phyloP scores from a whole-genome alignment of 345 rosid genomes.

The Camelina hispida region DNA sequence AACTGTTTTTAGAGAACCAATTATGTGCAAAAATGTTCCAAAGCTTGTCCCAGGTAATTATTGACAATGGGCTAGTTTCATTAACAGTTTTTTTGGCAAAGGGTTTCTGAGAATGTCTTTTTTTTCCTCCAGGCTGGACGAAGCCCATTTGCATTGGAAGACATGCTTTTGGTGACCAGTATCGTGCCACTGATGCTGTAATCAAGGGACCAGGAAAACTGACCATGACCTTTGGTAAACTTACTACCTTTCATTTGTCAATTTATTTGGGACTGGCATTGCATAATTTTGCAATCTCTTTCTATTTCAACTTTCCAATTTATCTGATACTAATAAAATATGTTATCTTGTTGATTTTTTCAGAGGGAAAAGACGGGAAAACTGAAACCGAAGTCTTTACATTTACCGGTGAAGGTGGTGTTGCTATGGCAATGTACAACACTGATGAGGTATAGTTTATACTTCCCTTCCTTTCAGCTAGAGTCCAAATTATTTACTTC shows the following conservation, averaged over 20 bases:
- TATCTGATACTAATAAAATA: neutral
- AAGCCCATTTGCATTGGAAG: slow-evolving; percentile 99
- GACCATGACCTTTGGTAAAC: slow-evolving; percentile 81
- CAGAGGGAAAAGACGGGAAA: slow-evolving; percentile 79
- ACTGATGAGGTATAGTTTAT: slow-evolving; percentile 77
- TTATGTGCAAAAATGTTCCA: slow-evolving; percentile 90
- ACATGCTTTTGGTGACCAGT: slow-evolving; percentile 99
- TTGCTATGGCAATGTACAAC: slow-evolving; percentile 91
- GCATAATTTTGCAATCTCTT: neutral
- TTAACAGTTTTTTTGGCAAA: neutral
- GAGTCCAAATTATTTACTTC: slow-evolving; percentile 12
- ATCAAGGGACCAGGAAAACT: slow-evolving; percentile 93
- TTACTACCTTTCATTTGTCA: neutral
- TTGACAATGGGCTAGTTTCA: neutral
- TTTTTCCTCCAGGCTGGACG: slow-evolving; percentile 74
- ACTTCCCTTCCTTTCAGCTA: neutral
- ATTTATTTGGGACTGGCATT: slow-evolving; percentile 15
- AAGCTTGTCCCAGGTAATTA: slow-evolving; percentile 76
- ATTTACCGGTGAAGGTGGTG: slow-evolving; percentile 94
- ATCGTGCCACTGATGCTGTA: slow-evolving; percentile 90
- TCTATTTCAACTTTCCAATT: neutral
- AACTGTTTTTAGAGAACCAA: slow-evolving; percentile 98
- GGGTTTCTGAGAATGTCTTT: slow-evolving; percentile 9
- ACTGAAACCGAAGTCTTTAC: slow-evolving; percentile 81
- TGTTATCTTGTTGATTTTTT: slow-evolving; percentile 48